Percentiles rank a stretch among this genome's conserved stretches.
These are phyloP conservation scores for Aspergillus nidulans DNA, from an alignment of 495 filamentous ascomycete genomes.

Conservation along the genomic window DNA sequence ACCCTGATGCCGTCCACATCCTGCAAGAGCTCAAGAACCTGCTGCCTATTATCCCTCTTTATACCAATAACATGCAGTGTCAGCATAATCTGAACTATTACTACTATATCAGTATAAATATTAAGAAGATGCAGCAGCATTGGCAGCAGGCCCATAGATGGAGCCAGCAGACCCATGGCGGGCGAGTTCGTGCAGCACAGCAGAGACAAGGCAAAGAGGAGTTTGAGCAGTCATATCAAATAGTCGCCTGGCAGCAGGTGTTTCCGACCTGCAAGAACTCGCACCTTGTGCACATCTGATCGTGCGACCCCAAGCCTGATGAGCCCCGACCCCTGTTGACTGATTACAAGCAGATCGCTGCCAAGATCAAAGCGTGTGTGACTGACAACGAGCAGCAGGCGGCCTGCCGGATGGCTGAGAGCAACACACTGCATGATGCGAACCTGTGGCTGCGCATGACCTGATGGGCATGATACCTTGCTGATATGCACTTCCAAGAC, in stretches of 20 bases:
- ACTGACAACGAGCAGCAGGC: background rate
- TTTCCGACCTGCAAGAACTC: background rate
- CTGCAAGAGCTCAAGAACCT: no score
- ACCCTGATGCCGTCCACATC: no score
- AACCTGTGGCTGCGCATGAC: conserved; percentile 13
- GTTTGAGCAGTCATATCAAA: background rate
- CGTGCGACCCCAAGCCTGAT: background rate
- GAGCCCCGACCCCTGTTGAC: background rate
- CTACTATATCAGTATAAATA: background rate
- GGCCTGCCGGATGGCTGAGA: conserved; percentile 1
- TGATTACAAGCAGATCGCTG: background rate
- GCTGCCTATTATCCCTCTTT: no score
- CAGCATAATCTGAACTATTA: no score
- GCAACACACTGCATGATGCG: background rate
- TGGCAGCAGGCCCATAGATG: background rate
- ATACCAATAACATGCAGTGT: no score
- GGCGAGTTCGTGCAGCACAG: background rate
- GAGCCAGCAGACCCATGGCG: background rate
- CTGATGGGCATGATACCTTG: conserved; percentile 6
- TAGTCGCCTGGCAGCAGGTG: background rate
- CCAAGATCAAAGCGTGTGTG: background rate
- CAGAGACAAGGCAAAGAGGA: background rate
- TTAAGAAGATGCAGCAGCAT: background rate
- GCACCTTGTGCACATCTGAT: conserved; percentile 2
- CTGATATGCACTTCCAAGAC: background rate